Evolutionary conservation across 2,329 filamentous ascomycete genomes (phyloP), one percentile per base, ranked within the genome.

Genomic region (Talaromyces sp.): DNA sequence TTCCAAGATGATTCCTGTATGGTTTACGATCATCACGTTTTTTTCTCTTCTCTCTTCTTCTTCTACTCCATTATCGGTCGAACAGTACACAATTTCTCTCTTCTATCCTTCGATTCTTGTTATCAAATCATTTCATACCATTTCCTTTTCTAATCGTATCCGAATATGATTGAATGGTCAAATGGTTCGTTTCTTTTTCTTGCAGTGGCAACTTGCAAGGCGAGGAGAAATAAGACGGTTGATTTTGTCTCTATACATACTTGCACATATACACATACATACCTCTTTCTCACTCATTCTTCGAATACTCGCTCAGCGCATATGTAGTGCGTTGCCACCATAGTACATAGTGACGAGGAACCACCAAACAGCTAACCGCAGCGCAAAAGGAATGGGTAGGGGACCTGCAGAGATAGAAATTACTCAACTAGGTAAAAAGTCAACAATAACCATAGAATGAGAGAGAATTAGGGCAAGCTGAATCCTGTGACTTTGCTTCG

Each of bases 251-350:
- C 17, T 51, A 38, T 51, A 34, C 43, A 49, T 61, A 53, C 10
- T 45, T 59, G 56, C 36, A 53, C 47, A 61, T 64, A 58, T 58
- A 64, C 36, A 54, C 43, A 56, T 58, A 58, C 61, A 64, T 59
- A 59, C 36, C 34, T 58, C 29, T 22, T 45, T 27, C 31, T 36
- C 31, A 36, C n/a, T 36, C 53, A 53, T 51, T 27, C 11, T 49
- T 49, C 25, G 11, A 29, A 29, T 53, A 29, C 13, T 15, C 38
- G n/a, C 5, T 22, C 5, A 43, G 27, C 4, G 7, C 5, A 5
- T 53, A 19, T 10, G 7, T 53, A 53, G 27, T 53, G 10, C 49
- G 27, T 29, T 22, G 43, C 8, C 43, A 47, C 43, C 2, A 3
- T 47, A 2, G 8, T 22, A 3, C 17, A 5, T 43, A 22, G 43